phyloP scores from a whole-genome alignment of 208 protist genomes.

The Trypanosoma congolense region DNA sequence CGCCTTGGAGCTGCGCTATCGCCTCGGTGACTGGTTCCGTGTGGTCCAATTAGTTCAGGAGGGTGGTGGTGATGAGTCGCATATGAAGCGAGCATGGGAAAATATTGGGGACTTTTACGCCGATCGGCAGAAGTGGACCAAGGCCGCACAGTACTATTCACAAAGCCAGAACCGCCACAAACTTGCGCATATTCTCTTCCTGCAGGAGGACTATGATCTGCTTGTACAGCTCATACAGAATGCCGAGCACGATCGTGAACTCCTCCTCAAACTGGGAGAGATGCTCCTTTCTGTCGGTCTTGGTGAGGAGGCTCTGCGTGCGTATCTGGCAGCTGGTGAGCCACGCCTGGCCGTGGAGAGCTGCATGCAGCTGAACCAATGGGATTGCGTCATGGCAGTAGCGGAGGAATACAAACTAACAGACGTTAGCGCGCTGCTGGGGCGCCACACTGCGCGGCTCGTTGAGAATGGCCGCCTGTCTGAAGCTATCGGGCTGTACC shows the following conservation, averaged over 20 bases:
- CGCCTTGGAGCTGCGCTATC: conserved; percentile 89
- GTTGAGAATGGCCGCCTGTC: conserved; percentile 83
- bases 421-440: conserved; percentile 86
- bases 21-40: conserved; percentile 94
- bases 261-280: conserved; percentile 80
- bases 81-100: conserved; percentile 87
- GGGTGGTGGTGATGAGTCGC: conserved; percentile 88
- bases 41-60: conserved; percentile 92
- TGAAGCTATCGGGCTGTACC: conserved; percentile 95
- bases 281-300: conserved; percentile 92
- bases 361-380: conserved; percentile 93
- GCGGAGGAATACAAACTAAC: conserved; percentile 89
- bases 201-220: conserved; percentile 90
- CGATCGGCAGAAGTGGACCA: conserved; percentile 92
- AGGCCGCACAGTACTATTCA: conserved; percentile 94
- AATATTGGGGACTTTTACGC: conserved; percentile 95
- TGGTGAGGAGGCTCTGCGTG: conserved; percentile 76
- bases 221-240: conserved; percentile 84
- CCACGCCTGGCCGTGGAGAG: conserved; percentile 88
- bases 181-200: conserved; percentile 88
- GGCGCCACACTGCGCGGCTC: conserved; percentile 88
- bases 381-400: conserved; percentile 86
- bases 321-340: conserved; percentile 88
- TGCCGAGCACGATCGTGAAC: conserved; percentile 87
- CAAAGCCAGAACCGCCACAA: conserved; percentile 89